Percentiles rank a stretch among this genome's conserved stretches.
Conservation (phyloP, 768 basidiomycete species). For the Suillus alpinus region DNA sequence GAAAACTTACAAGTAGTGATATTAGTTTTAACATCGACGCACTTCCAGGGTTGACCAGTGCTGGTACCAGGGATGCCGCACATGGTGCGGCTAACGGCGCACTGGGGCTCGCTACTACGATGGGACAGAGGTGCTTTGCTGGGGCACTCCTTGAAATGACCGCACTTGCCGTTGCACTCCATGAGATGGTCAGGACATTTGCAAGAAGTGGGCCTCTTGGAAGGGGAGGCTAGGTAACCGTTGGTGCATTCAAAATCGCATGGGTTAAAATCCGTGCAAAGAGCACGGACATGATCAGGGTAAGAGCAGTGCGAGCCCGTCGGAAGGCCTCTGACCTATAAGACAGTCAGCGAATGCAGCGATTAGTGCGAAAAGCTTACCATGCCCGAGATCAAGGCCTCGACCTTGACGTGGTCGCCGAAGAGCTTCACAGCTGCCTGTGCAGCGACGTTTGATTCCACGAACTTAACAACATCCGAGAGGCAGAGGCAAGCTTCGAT, state of each 20-base stretch:
- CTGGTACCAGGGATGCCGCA: conserved; percentile 23
- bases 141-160: conserved; percentile 21
- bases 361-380: conserved; percentile 10
- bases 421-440: conserved; percentile 21
- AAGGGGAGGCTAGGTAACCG: conserved; percentile 23
- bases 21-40: conserved; percentile 26
- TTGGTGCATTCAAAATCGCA: conserved; percentile 31
- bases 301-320: conserved; percentile 26
- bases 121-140: conserved; percentile 15
- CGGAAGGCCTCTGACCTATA: conserved; percentile 22
- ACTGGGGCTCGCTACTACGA: conserved; percentile 18
- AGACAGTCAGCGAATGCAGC: background rate
- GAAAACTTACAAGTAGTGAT: conserved; percentile 29
- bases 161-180: conserved; percentile 33
- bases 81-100: conserved; percentile 19
- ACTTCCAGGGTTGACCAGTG: conserved; percentile 26
- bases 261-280: conserved; percentile 14
- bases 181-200: conserved; percentile 21
- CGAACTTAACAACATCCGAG: conserved; percentile 23
- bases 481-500: conserved; percentile 29
- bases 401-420: conserved; percentile 19
- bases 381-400: conserved; percentile 18
- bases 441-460: conserved; percentile 21
- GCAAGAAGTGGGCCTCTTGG: conserved; percentile 21
- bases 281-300: conserved; percentile 26